Evolutionary conservation across 495 filamentous ascomycete genomes (phyloP), one percentile per base, ranked within the genome.

Genomic region (Aspergillus homomorphus): DNA sequence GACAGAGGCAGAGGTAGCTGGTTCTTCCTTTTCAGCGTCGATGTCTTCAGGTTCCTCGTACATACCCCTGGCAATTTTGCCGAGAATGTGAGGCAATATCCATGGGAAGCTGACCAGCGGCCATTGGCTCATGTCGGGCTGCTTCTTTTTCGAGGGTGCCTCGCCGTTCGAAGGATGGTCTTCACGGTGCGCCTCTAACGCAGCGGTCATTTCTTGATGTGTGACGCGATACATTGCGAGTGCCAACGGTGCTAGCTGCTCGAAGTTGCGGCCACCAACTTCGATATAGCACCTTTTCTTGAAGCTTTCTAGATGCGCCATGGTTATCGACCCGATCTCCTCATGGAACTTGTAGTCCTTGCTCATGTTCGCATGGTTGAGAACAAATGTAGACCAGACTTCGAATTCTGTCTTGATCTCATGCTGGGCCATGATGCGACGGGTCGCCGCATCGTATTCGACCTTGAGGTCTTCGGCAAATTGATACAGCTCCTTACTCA

Each of bases 101-200:
- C 94, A 99, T 0, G 94, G 92, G 64, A 96, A 98, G 63, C 86
- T 93, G 65, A 97, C 94, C 21, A 98, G 70, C 0, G 95, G 94
- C 77, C 91, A 83, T 7, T 73, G 71, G 3, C 63, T 51, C 0
- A 64, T 61, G 6, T 76, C 75, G 0, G 73, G 65, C 0, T 59
- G 65, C 0, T 59, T 72, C 0, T 38, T 5, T 2, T 38, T 5
- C 10, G 33, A 38, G 33, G 33, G 10, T 12, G 8, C 33, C 10
- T 2, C 12, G 19, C 61, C 62, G 16, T 79, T 73, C 0, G 69
- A 61, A n/a, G 60, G 73, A 0, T 64, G 69, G 14, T 69, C 56
- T 5, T 65, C 54, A 9, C 55, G 56, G 21, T 64, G 61, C 23
- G 63, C 59, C 14, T 73, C 59, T 0, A 89, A 65, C 0, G 86